phyloP scores from a whole-genome alignment of 805 yeast genomes.

The Pichia kluyveri region DNA sequence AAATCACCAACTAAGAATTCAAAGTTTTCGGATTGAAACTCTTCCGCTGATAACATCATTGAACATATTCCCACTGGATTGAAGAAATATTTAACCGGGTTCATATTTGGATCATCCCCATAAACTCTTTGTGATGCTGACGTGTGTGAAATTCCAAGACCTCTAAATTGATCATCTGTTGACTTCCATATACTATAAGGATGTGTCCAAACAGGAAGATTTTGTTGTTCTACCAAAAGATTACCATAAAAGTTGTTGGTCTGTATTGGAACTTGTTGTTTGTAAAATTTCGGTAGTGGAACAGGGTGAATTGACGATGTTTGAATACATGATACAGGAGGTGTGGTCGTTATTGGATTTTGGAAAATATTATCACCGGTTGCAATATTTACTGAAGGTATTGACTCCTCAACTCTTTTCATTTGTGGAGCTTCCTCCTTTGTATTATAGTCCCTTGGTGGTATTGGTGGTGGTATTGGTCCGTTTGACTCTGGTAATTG shows the following conservation, averaged over 20 bases:
- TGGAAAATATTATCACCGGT: constrained; percentile 12
- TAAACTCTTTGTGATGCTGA: constrained; percentile 50
- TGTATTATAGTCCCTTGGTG: constrained; percentile 16
- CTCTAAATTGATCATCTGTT: constrained; percentile 31
- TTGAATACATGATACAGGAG: constrained; percentile 16
- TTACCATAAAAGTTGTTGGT: constrained; percentile 79
- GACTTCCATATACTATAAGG: constrained; percentile 73
- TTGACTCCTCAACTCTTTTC: not conserved
- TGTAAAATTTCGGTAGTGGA: constrained; percentile 44
- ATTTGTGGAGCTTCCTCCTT: not conserved
- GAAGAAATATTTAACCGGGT: constrained; percentile 44
- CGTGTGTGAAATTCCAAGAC: constrained; percentile 63
- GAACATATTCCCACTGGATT: constrained; percentile 64
- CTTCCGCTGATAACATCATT: constrained; percentile 39
- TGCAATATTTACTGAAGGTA: not conserved
- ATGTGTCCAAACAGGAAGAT: constrained; percentile 69
- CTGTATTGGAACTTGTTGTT: constrained; percentile 41
- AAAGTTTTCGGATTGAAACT: constrained; percentile 25
- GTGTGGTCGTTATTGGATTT: constrained; percentile 13
- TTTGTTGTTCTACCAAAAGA: constrained; percentile 56
- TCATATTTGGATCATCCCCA: constrained; percentile 50
- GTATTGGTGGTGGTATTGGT: constrained; percentile 17
- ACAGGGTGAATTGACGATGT: constrained; percentile 61
- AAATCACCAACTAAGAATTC: constrained; percentile 23
- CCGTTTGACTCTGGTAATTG: not conserved